Conservation (phyloP, 441 rosid species). For the Adansonia grandidieri region DNA sequence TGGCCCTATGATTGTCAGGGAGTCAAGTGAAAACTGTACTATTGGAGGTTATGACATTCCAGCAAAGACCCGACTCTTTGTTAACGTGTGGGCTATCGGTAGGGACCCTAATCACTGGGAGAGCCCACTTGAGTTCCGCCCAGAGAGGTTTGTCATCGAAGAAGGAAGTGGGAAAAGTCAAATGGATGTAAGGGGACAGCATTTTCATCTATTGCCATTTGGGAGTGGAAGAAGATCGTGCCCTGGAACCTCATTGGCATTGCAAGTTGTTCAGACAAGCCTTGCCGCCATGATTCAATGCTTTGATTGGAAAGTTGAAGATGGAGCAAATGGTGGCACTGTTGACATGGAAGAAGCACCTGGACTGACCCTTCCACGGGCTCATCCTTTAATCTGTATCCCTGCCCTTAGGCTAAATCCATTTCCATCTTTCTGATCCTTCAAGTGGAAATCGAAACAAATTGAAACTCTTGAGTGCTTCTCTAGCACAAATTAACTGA, state of each 20-base stretch:
- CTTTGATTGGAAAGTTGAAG: constrained; percentile 62
- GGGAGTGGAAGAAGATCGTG: constrained; percentile 61
- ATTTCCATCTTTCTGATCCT: constrained; percentile 30
- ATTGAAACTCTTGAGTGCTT: not conserved
- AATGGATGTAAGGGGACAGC: constrained; percentile 46
- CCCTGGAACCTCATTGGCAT: constrained; percentile 52
- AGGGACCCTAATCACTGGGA: constrained; percentile 54
- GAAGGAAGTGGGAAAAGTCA: constrained; percentile 32
- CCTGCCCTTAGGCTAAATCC: constrained; percentile 44
- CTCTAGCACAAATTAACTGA: not conserved
- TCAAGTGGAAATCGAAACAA: not conserved
- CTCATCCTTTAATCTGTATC: constrained; percentile 49
- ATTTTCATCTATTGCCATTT: constrained; percentile 51
- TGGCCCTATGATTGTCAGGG: constrained; percentile 47
- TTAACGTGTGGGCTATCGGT: constrained; percentile 62
- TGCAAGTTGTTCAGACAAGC: constrained; percentile 49
- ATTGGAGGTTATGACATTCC: constrained; percentile 50
- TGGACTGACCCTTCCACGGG: constrained; percentile 58
- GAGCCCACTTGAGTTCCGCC: constrained; percentile 47
- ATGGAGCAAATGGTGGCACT: constrained; percentile 33
- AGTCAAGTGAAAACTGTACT: constrained; percentile 37
- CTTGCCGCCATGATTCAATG: constrained; percentile 69
- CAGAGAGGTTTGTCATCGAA: constrained; percentile 43
- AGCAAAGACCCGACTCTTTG: constrained; percentile 44
- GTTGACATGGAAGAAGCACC: constrained; percentile 62